Percentiles rank a stretch among this genome's conserved stretches.
Conservation (phyloP, 2,329 filamentous ascomycete species). For the Sporothrix pseudoabietina region DNA sequence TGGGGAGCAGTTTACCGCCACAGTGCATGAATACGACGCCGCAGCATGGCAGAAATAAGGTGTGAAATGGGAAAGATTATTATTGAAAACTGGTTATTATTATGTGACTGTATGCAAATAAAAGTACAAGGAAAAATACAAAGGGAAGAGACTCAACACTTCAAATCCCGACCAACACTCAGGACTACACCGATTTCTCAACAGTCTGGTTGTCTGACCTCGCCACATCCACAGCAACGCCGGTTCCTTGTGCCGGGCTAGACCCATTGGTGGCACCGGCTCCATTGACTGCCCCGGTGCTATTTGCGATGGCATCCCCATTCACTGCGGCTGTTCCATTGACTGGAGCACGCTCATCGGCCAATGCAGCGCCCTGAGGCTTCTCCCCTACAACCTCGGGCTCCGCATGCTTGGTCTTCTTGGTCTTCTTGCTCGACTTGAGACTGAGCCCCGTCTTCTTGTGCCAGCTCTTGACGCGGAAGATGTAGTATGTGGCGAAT, state of each 20-base stretch:
- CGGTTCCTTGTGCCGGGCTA: too few relatives aligned
- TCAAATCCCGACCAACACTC: background rate
- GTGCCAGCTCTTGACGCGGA: slow-evolving; percentile 53
- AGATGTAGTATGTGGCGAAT: slow-evolving; percentile 63
- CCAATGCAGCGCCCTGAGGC: background rate
- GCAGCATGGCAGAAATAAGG: slow-evolving; percentile 39
- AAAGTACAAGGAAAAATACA: background rate
- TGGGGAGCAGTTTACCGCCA: slow-evolving; percentile 50
- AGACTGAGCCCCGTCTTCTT: background rate
- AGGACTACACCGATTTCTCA: background rate
- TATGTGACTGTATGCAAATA: background rate
- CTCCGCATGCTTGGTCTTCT: background rate
- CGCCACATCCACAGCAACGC: background rate
- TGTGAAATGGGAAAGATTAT: background rate
- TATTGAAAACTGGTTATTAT: background rate
- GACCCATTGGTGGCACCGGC: background rate
- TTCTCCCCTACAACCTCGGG: background rate
- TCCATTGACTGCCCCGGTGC: background rate
- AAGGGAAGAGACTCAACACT: background rate
- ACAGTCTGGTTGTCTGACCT: background rate
- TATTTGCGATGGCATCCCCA: background rate
- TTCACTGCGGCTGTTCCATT: background rate
- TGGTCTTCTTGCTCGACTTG: background rate
- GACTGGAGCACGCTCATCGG: too few relatives aligned
- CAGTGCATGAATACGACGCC: slow-evolving; percentile 53